Percentiles rank a stretch among this genome's conserved stretches.
Conservation (phyloP, 2,329 filamentous ascomycete species). For the Chrysosphaeria jannelii region DNA sequence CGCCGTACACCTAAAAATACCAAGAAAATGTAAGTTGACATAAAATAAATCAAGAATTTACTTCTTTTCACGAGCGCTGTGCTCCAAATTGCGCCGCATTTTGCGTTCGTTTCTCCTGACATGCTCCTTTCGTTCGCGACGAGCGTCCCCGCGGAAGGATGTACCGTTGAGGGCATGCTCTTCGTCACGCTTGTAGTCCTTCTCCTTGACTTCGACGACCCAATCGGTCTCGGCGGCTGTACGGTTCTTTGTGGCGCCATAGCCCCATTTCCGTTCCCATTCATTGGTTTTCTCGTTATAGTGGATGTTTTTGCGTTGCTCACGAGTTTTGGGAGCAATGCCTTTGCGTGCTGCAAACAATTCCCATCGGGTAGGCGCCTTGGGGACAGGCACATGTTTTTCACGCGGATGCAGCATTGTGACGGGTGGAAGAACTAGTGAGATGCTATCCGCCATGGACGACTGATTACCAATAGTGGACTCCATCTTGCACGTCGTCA, state of each 20-base stretch:
- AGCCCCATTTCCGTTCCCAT: constrained; percentile 89
- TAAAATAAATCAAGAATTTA: neutral
- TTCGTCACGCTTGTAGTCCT: constrained; percentile 39
- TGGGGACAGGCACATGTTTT: constrained; percentile 62
- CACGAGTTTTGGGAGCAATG: constrained; percentile 65
- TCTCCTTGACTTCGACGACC: constrained; percentile 59
- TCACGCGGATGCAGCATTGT: constrained; percentile 55
- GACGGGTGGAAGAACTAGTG: constrained; percentile 44
- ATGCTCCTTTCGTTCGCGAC: constrained; percentile 33
- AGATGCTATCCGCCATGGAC: constrained; percentile 27
- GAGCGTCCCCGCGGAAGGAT: constrained; percentile 28
- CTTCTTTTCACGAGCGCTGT: constrained; percentile 9
- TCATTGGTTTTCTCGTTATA: constrained; percentile 65
- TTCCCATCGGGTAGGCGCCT: constrained; percentile 79
- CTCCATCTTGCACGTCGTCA: constrained; percentile 57
- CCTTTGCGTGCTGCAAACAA: constrained; percentile 91
- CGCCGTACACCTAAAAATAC: constrained; percentile 1
- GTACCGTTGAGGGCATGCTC: constrained; percentile 26
- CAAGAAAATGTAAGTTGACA: neutral
- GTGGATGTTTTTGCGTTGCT: constrained; percentile 40
- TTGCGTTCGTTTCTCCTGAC: constrained; percentile 40
- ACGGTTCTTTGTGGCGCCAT: constrained; percentile 38
- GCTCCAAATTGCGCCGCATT: constrained; percentile 34
- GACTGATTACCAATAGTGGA: constrained; percentile 17
- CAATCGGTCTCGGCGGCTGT: constrained; percentile 61